phyloP scores from a whole-genome alignment of 495 filamentous ascomycete genomes.

The Podospora anserina region DNA sequence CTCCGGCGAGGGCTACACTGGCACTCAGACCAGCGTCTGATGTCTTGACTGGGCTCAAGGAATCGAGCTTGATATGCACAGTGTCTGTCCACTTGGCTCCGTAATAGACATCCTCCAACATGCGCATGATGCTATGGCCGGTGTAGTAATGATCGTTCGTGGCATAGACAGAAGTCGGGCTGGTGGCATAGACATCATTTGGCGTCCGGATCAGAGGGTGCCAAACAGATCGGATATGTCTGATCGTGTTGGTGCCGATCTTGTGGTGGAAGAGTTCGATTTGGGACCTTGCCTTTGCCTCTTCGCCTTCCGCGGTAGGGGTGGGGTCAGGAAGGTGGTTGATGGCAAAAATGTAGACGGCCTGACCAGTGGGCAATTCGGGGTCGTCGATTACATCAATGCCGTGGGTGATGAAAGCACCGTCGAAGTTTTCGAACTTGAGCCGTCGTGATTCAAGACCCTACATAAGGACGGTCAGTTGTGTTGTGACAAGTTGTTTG shows the following conservation, averaged over 20 bases:
- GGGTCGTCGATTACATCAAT: constrained; percentile 55
- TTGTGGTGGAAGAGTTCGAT: constrained; percentile 59
- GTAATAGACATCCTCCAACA: constrained; percentile 40
- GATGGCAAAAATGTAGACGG: constrained; percentile 60
- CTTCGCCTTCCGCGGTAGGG: constrained; percentile 15
- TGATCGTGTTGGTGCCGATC: constrained; percentile 31
- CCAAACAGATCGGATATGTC: constrained; percentile 45
- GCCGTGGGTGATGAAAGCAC: constrained; percentile 58
- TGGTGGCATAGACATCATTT: constrained; percentile 55
- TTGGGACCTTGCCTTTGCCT: constrained; percentile 38
- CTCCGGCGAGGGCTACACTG: constrained; percentile 37
- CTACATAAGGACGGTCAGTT: background rate
- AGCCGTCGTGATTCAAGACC: constrained; percentile 54
- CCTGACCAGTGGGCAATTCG: constrained; percentile 36
- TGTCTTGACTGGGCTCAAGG: constrained; percentile 16
- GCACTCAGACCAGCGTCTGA: constrained; percentile 40
- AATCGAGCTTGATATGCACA: constrained; percentile 30
- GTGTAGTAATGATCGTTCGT: constrained; percentile 61
- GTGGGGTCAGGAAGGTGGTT: constrained; percentile 50
- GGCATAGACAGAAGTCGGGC: constrained; percentile 51
- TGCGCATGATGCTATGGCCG: constrained; percentile 42
- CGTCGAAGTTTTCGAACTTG: constrained; percentile 49
- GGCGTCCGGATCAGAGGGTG: constrained; percentile 54
- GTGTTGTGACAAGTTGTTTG: background rate
- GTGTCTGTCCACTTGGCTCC: constrained; percentile 36